Conservation (phyloP, 352 stramenopile genomes). For the Globisporangium camurandrum region DNA sequence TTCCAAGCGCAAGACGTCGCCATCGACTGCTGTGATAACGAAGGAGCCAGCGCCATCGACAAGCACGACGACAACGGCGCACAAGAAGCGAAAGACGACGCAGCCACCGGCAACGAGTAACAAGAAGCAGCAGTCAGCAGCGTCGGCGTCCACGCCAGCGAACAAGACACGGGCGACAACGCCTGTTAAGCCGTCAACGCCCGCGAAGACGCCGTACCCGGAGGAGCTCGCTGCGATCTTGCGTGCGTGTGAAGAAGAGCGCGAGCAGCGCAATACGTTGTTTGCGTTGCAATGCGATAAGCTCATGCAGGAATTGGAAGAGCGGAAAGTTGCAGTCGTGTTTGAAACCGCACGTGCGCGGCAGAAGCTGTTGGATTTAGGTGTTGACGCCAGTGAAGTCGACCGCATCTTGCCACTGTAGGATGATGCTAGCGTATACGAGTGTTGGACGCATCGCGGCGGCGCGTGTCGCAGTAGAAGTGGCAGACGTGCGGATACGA, state of each 20-base stretch:
- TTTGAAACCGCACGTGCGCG: slow-evolving; percentile 22
- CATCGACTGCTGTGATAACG: background rate
- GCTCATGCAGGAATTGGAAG: slow-evolving; percentile 15
- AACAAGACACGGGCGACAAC: background rate
- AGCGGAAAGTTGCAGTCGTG: slow-evolving; percentile 15
- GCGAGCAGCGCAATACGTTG: slow-evolving; percentile 11
- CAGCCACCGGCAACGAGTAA: background rate
- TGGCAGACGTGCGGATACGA: too few relatives aligned
- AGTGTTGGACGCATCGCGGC: too few relatives aligned
- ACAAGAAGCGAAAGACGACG: slow-evolving; percentile 3
- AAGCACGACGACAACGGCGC: too few relatives aligned
- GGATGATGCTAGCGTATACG: too few relatives aligned
- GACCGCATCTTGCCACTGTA: slow-evolving; percentile 16
- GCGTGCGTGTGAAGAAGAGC: slow-evolving; percentile 11
- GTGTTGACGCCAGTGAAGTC: slow-evolving; percentile 11
- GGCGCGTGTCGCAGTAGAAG: too few relatives aligned
- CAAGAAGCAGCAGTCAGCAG: background rate
- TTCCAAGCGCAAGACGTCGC: slow-evolving; percentile 12
- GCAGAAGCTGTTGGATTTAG: slow-evolving; percentile 36
- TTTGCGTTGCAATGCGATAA: slow-evolving; percentile 16
- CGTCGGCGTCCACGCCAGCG: background rate
- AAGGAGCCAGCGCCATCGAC: background rate
- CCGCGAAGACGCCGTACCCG: background rate
- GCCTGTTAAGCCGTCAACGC: background rate
- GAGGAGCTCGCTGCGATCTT: slow-evolving; percentile 10